These are phyloP conservation scores for Candida coleopterorum DNA, from an alignment of 805 yeast species.

Conservation along the genomic window DNA sequence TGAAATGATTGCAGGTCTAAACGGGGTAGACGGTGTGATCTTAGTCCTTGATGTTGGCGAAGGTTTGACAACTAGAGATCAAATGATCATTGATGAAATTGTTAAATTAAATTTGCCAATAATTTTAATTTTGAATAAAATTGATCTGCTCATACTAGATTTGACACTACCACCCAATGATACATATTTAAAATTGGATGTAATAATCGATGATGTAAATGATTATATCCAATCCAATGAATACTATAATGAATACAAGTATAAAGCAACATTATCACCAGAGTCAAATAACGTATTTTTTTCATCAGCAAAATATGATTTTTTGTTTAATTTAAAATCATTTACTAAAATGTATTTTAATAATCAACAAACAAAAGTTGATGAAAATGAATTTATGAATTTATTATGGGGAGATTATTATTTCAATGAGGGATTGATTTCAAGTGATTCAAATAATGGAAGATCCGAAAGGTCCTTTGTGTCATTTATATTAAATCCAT, in stretches of 20 bases:
- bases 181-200: conserved; percentile 62
- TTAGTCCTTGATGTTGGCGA: conserved; percentile 82
- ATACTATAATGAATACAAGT: conserved; percentile 21
- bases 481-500: conserved; percentile 66
- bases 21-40: conserved; percentile 60
- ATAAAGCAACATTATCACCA: conserved; percentile 48
- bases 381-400: conserved; percentile 38
- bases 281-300: conserved; percentile 64
- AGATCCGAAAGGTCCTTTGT: conserved; percentile 45
- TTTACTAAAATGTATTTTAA: conserved; percentile 51
- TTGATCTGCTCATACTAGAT: conserved; percentile 83
- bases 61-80: conserved; percentile 62
- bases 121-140: conserved; percentile 65
- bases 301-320: conserved; percentile 59
- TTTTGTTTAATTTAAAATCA: conserved; percentile 62
- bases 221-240: conserved; percentile 36
- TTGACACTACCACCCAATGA: conserved; percentile 70
- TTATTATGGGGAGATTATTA: conserved; percentile 77
- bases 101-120: conserved; percentile 48
- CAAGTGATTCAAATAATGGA: conserved; percentile 22
- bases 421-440: conserved; percentile 48
- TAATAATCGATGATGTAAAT: conserved; percentile 63
- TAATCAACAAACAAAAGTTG: conserved; percentile 10
- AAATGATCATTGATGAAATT: conserved; percentile 47
- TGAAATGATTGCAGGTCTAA: conserved; percentile 56